Conservation (phyloP, 202 grass and related monocot species). For the Carex arenaria region DNA sequence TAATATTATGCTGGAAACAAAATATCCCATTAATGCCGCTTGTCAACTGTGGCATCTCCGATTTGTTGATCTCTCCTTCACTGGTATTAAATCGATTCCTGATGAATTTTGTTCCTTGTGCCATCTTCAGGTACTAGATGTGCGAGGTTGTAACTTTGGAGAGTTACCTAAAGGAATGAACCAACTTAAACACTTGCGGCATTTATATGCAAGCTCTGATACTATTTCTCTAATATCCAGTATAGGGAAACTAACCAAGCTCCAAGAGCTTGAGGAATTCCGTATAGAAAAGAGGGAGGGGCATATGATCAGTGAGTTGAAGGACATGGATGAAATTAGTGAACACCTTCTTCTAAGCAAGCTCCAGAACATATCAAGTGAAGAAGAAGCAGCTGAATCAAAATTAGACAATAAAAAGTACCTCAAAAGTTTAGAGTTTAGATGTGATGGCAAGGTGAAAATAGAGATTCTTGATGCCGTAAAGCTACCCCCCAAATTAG, state of each 20-base stretch:
- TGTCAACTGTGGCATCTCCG: not conserved
- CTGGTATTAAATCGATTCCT: not conserved
- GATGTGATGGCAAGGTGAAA: too few relatives aligned
- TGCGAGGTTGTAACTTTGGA: not conserved
- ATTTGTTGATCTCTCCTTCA: not conserved
- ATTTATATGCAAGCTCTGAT: not conserved
- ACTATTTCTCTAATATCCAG: not conserved
- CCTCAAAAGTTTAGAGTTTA: not conserved
- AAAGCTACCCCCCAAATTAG: not conserved
- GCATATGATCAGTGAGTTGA: not conserved
- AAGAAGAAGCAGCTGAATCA: not conserved
- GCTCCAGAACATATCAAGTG: not conserved
- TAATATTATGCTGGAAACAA: not conserved
- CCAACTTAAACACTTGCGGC: not conserved
- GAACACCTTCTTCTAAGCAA: not conserved
- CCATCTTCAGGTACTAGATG: constrained; percentile 5
- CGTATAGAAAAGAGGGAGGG: not conserved
- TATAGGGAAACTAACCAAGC: not conserved
- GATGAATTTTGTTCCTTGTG: not conserved
- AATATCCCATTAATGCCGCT: not conserved
- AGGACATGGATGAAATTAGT: not conserved
- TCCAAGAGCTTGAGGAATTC: constrained; percentile 11
- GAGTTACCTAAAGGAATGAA: not conserved
- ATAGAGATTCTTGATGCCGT: constrained; percentile 4
- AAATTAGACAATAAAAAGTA: not conserved